Evolutionary conservation across 2,329 filamentous ascomycete species (phyloP).

Genomic region (Apiospora kogelbergensis): DNA sequence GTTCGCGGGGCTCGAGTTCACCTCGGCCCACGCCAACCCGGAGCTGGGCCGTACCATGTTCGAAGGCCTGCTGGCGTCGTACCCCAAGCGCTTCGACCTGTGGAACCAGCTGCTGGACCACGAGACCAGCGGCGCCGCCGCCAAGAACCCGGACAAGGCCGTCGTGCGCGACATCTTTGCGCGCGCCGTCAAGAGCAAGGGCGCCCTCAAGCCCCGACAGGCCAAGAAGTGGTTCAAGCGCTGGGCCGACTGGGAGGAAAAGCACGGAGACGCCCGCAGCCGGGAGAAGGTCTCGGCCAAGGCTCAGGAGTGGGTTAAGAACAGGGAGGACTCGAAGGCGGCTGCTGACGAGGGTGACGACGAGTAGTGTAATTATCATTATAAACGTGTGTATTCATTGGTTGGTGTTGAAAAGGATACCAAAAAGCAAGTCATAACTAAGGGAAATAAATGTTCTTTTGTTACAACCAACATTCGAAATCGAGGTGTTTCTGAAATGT

Average conservation of each 20-base stretch:
- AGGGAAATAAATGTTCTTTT: background rate
- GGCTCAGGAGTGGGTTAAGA: constrained; percentile 69
- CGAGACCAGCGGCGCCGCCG: constrained; percentile 53
- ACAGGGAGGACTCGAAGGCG: constrained; percentile 32
- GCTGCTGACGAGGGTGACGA: background rate
- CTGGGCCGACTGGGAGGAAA: constrained; percentile 88
- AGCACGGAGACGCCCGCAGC: constrained; percentile 67
- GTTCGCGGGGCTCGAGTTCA: constrained; percentile 91
- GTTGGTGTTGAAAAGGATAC: constrained; percentile 8
- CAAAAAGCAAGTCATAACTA: background rate
- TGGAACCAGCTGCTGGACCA: constrained; percentile 93
- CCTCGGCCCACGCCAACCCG: constrained; percentile 74
- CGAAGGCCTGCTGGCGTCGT: constrained; percentile 79
- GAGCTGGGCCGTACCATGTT: constrained; percentile 95
- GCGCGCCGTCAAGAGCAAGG: constrained; percentile 67
- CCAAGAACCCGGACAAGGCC: constrained; percentile 46
- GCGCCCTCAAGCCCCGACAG: constrained; percentile 72
- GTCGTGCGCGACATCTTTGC: constrained; percentile 78
- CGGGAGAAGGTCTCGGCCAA: constrained; percentile 69
- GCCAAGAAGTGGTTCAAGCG: constrained; percentile 88
- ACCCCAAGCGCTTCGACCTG: constrained; percentile 85
- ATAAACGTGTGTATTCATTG: background rate
- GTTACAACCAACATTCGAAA: background rate
- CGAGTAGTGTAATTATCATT: background rate
- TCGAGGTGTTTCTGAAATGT: background rate